phyloP scores from a whole-genome alignment of 495 filamentous ascomycete species.

The Tuber aestivum region DNA sequence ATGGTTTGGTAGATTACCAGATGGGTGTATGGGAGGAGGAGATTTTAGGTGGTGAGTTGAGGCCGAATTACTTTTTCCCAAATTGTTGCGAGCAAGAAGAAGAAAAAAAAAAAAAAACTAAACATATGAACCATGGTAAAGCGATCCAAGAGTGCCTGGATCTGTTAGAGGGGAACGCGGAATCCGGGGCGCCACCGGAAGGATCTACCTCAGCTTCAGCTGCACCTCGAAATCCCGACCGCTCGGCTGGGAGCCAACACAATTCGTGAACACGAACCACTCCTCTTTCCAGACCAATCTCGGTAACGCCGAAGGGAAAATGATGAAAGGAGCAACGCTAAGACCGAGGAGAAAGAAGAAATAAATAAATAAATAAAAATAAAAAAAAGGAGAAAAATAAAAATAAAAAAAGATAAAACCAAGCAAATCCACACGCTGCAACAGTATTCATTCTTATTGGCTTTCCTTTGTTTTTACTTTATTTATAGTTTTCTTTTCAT shows the following conservation, averaged over 20 bases:
- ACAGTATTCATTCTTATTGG: conserved; percentile 33
- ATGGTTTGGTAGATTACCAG: conserved; percentile 93
- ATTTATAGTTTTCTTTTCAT: conserved; percentile 16
- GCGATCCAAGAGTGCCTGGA: conserved; percentile 42
- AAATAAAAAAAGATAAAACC: neutral
- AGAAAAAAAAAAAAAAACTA: conserved; percentile 20
- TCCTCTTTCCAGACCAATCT: conserved; percentile 12
- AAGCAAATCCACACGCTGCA: conserved; percentile 4
- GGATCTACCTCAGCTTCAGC: conserved; percentile 40
- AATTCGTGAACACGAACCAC: conserved; percentile 35
- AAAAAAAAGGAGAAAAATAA: neutral
- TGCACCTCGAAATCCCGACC: conserved; percentile 37
- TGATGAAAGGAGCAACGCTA: conserved; percentile 20
- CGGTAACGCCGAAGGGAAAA: conserved; percentile 22
- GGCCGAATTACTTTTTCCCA: conserved; percentile 26
- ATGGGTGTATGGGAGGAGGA: conserved; percentile 95
- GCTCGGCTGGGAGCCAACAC: conserved; percentile 27
- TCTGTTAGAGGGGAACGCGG: conserved; percentile 38
- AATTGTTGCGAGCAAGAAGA: conserved; percentile 10
- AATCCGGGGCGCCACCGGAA: conserved; percentile 35
- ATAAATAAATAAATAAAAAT: no score
- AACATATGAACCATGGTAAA: conserved; percentile 27
- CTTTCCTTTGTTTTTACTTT: conserved; percentile 34
- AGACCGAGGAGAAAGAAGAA: conserved; percentile 16
- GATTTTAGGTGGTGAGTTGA: conserved; percentile 68